A percentile compares a stretch with the other conserved stretches of the same genome.
Evolutionary conservation across 2,329 filamentous ascomycete species (phyloP).

Genomic region (Hypoxylon sp.): DNA sequence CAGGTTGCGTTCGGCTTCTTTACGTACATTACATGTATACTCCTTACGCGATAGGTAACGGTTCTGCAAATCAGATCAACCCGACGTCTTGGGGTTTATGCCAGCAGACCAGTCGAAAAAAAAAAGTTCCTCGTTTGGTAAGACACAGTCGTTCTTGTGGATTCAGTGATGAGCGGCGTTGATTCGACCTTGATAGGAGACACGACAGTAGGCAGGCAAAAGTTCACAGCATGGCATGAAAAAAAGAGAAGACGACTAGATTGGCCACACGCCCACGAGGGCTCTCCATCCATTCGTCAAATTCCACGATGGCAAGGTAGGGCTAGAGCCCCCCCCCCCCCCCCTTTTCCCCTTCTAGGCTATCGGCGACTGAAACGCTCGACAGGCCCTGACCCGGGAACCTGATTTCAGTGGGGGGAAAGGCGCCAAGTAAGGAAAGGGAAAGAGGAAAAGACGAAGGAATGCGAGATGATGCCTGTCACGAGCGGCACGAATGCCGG

Average conservation of each 20-base stretch:
- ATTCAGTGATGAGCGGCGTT: not conserved
- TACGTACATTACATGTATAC: not conserved
- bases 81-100: not conserved
- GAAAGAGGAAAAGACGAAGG: not conserved
- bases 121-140: not conserved
- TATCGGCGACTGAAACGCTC: not conserved
- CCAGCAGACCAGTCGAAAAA: not conserved
- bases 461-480: not conserved
- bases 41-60: not conserved
- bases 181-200: not conserved
- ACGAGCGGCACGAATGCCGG: not conserved
- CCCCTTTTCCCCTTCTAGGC: too few relatives aligned
- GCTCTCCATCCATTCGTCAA: not conserved
- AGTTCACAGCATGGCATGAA: not conserved
- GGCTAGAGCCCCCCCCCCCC: too few relatives aligned
- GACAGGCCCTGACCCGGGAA: too few relatives aligned
- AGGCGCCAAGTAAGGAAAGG: too few relatives aligned
- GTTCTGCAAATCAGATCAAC: constrained; percentile 10
- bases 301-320: not conserved
- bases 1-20: not conserved
- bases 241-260: not conserved
- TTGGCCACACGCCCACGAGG: not conserved
- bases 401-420: too few relatives aligned
- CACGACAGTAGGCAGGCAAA: not conserved
- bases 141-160: not conserved